Evolutionary conservation across 495 filamentous ascomycete species (phyloP).

Genomic region (Poronia punctata): DNA sequence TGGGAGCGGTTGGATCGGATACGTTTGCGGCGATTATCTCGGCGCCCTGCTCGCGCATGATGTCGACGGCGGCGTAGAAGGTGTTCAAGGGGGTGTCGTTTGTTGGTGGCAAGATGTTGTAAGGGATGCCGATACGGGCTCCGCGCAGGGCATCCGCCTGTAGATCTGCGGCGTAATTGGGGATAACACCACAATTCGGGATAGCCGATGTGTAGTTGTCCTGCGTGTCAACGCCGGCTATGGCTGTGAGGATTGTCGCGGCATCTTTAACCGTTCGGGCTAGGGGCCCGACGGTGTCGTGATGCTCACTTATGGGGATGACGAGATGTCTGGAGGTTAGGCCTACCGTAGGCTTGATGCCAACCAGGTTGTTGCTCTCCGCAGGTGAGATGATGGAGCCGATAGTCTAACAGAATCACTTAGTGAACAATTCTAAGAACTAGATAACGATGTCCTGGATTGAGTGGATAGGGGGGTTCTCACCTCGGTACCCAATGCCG

Average conservation of each 20-base stretch:
- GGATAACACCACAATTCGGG: too few species aligned
- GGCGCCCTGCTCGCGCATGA: too few species aligned
- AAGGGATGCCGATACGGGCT: too few species aligned
- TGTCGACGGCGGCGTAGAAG: too few species aligned
- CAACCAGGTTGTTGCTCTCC: conserved; percentile 37
- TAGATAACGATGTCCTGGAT: too few species aligned
- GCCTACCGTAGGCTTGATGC: conserved; percentile 64
- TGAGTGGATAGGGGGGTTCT: conserved; percentile 3
- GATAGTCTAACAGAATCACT: conserved; percentile 38
- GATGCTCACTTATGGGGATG: conserved; percentile 54
- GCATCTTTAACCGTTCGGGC: conserved; percentile 60
- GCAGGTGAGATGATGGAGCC: conserved; percentile 35
- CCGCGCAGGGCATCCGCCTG: too few species aligned
- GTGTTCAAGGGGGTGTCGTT: too few species aligned
- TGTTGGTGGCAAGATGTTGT: too few species aligned
- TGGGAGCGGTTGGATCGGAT: too few species aligned
- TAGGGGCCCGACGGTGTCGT: conserved; percentile 63
- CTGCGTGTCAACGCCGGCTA: conserved; percentile 46
- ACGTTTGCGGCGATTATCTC: too few species aligned
- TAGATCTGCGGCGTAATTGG: too few species aligned
- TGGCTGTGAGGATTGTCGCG: conserved; percentile 56
- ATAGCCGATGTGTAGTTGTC: conserved; percentile 14
- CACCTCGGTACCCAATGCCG: conserved; percentile 20
- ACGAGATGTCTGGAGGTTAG: conserved; percentile 56
- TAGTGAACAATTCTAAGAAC: not conserved